These are phyloP conservation scores for Penicillium sp. DNA, from an alignment of 2,329 filamentous ascomycete species.

Conservation along the genomic window DNA sequence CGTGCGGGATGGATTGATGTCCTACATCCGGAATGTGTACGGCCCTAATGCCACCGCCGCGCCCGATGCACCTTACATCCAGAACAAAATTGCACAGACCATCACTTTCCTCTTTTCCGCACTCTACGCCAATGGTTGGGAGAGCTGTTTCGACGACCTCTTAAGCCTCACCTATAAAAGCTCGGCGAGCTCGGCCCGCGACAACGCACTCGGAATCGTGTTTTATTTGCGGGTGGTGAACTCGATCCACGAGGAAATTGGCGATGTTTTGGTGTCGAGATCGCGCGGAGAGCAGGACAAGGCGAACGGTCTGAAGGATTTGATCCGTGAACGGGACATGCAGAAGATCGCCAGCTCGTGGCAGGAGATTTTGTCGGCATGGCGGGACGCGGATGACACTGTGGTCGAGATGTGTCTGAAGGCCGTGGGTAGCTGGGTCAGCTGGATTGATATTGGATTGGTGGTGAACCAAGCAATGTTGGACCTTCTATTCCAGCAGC, in stretches of 20 bases:
- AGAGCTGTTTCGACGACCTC: slow-evolving; percentile 89
- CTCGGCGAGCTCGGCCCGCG: slow-evolving; percentile 61
- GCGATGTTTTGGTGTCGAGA: slow-evolving; percentile 84
- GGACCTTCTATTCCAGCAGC: slow-evolving; percentile 80
- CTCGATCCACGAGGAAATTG: slow-evolving; percentile 96
- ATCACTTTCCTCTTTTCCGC: slow-evolving; percentile 91
- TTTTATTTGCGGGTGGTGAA: slow-evolving; percentile 88
- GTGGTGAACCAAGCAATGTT: slow-evolving; percentile 91
- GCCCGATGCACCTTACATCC: slow-evolving; percentile 76
- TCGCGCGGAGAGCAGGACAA: slow-evolving; percentile 79
- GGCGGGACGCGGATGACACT: slow-evolving; percentile 70
- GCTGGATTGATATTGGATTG: slow-evolving; percentile 96
- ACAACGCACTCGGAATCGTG: slow-evolving; percentile 77
- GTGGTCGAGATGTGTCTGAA: slow-evolving; percentile 88
- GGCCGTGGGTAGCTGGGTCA: slow-evolving; percentile 95
- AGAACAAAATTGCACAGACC: slow-evolving; percentile 97
- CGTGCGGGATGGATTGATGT: slow-evolving; percentile 80
- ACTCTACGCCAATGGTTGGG: slow-evolving; percentile 85
- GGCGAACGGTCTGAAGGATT: slow-evolving; percentile 88
- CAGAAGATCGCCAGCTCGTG: slow-evolving; percentile 86
- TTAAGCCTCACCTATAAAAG: slow-evolving; percentile 72
- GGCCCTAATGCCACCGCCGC: slow-evolving; percentile 59
- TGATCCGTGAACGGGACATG: slow-evolving; percentile 85
- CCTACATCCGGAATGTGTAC: slow-evolving; percentile 80
- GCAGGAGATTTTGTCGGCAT: slow-evolving; percentile 86